A percentile compares a stretch with the other conserved stretches of the same genome.
These are phyloP conservation scores for Stephania cephalantha DNA, from an alignment of 164 flowering plant genomes.

Conservation along the genomic window DNA sequence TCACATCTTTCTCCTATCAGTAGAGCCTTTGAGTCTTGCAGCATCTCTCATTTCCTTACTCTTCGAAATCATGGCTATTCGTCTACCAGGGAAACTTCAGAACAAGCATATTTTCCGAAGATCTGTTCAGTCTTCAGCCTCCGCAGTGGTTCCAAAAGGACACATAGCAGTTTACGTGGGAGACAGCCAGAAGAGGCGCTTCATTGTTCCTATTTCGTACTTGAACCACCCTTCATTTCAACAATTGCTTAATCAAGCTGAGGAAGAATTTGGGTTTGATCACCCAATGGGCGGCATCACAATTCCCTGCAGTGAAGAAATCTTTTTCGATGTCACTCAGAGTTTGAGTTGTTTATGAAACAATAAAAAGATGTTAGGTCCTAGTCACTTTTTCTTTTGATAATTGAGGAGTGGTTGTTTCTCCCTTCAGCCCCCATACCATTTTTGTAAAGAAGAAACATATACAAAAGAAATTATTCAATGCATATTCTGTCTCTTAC, in stretches of 20 bases:
- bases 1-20: neutral
- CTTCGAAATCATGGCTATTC: neutral
- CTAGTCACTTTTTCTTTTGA: neutral
- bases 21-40: neutral
- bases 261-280: neutral
- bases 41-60: neutral
- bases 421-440: neutral
- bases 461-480: constrained; percentile 3
- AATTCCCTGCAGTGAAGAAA: neutral
- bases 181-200: neutral
- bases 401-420: constrained; percentile 2
- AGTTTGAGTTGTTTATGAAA: neutral
- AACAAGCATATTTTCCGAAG: neutral
- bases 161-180: constrained; percentile 3
- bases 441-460: neutral
- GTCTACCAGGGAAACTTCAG: neutral
- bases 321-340: neutral
- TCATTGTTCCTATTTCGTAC: constrained; percentile 1
- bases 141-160: neutral
- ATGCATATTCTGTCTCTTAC: neutral
- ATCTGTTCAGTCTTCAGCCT: neutral
- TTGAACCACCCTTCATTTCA: neutral
- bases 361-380: neutral
- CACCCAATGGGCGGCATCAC: constrained; percentile 2
- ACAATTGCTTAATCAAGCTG: neutral